Percentiles rank a stretch among this genome's conserved stretches.
phyloP scores from a whole-genome alignment of 495 filamentous ascomycete species.

The Penicillium bovifimosum region DNA sequence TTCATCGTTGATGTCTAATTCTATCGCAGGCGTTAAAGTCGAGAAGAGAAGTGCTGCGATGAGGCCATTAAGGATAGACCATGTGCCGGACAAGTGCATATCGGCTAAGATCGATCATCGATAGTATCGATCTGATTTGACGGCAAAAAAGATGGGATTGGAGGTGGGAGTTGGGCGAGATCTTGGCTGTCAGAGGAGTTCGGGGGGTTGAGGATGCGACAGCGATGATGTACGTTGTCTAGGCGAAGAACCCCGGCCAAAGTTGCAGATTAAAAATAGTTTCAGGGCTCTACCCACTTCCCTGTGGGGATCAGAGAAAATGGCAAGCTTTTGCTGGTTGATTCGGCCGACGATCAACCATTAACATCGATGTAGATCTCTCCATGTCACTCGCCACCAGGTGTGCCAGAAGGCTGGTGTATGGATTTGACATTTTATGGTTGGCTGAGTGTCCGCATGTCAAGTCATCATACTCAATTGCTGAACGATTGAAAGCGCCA shows the following conservation, averaged over 20 bases:
- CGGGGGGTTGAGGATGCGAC: slow-evolving; percentile 4
- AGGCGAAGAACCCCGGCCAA: background rate
- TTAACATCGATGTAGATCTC: background rate
- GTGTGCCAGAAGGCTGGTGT: background rate
- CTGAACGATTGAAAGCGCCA: background rate
- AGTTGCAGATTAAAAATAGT: slow-evolving; percentile 7
- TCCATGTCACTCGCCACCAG: background rate
- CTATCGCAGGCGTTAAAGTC: background rate
- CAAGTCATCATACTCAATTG: background rate
- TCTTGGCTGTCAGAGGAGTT: background rate
- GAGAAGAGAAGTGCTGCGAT: background rate
- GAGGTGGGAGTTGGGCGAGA: background rate
- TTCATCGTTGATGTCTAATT: slow-evolving; percentile 3
- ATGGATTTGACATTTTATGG: background rate
- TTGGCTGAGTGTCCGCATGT: background rate
- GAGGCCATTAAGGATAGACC: slow-evolving; percentile 4
- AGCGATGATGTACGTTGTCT: slow-evolving; percentile 1
- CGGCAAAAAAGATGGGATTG: background rate
- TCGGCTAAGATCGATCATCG: slow-evolving; percentile 1
- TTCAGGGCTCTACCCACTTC: slow-evolving; percentile 6
- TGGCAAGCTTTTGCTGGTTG: slow-evolving; percentile 7
- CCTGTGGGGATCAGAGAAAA: background rate
- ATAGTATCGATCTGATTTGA: background rate
- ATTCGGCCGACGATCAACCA: slow-evolving; percentile 2
- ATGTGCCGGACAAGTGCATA: slow-evolving; percentile 6